Percentiles rank a stretch among this genome's conserved stretches.
phyloP scores from a whole-genome alignment of 2,329 filamentous ascomycete species.

The Pseudocercospora macadamiae region DNA sequence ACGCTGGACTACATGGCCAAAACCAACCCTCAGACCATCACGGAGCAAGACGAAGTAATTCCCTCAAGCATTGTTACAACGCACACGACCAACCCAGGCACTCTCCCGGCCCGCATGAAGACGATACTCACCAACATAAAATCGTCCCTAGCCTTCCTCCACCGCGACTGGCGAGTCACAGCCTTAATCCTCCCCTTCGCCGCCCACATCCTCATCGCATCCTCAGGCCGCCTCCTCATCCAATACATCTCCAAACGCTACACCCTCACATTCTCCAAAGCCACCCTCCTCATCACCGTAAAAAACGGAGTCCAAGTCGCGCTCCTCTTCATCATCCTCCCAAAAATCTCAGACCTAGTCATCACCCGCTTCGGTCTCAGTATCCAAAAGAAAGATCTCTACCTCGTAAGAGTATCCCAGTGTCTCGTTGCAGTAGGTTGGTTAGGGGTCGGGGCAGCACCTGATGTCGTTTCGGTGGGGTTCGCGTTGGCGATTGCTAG shows the following conservation, averaged over 20 bases:
- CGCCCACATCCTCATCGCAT: slow-evolving; percentile 33
- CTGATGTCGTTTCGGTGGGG: slow-evolving; percentile 31
- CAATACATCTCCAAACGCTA: slow-evolving; percentile 60
- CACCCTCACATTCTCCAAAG: slow-evolving; percentile 46
- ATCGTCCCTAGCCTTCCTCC: slow-evolving; percentile 34
- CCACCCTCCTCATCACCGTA: slow-evolving; percentile 39
- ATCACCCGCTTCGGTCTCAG: slow-evolving; percentile 27
- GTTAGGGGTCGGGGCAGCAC: slow-evolving; percentile 35
- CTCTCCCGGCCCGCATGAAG: not conserved
- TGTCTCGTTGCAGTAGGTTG: slow-evolving; percentile 35
- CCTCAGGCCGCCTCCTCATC: slow-evolving; percentile 43
- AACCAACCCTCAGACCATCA: not conserved
- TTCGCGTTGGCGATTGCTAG: slow-evolving; percentile 51
- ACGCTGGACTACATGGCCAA: slow-evolving; percentile 34
- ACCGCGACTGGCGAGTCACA: slow-evolving; percentile 37
- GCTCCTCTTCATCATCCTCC: slow-evolving; percentile 38
- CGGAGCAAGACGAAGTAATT: not conserved
- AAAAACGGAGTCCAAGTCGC: slow-evolving; percentile 34
- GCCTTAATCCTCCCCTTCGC: slow-evolving; percentile 35
- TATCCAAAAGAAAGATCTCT: slow-evolving; percentile 36
- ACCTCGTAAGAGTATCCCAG: slow-evolving; percentile 36
- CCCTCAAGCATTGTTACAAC: not conserved
- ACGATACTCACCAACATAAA: slow-evolving; percentile 14
- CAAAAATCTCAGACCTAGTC: slow-evolving; percentile 31
- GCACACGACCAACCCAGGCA: not conserved